phyloP scores from a whole-genome alignment of 2,329 filamentous ascomycete species.

The Sarocladium oryzae region DNA sequence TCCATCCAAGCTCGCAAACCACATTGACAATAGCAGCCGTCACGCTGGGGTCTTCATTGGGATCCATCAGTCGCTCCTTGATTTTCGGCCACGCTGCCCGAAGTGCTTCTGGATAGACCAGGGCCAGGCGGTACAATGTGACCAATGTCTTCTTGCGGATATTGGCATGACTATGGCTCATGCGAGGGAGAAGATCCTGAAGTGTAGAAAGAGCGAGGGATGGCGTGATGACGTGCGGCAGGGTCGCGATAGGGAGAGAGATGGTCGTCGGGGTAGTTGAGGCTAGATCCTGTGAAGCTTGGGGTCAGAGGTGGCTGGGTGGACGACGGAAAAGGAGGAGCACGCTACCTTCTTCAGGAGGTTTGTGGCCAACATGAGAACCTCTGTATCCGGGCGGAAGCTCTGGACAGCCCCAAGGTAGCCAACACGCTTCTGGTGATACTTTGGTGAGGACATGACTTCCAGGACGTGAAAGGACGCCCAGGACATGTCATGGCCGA shows the following conservation, averaged over 20 bases:
- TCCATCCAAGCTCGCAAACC: conserved; percentile 91
- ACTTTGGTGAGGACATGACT: conserved; percentile 96
- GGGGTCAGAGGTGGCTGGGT: neutral
- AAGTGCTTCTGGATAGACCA: conserved; percentile 95
- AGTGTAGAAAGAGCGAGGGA: conserved; percentile 87
- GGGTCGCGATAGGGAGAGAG: conserved; percentile 75
- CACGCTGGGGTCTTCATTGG: conserved; percentile 83
- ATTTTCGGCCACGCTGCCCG: conserved; percentile 95
- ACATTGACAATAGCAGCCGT: conserved; percentile 96
- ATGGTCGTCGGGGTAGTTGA: conserved; percentile 69
- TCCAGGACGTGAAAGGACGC: conserved; percentile 96
- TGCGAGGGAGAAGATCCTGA: conserved; percentile 75
- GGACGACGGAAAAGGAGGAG: neutral
- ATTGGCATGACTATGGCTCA: conserved; percentile 77
- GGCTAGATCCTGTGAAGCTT: conserved; percentile 55
- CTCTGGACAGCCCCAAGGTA: conserved; percentile 95
- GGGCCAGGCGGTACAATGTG: conserved; percentile 82
- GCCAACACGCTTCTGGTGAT: conserved; percentile 89
- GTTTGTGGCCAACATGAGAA: conserved; percentile 96
- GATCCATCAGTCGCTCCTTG: conserved; percentile 87
- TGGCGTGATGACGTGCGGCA: conserved; percentile 93
- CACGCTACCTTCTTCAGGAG: conserved; percentile 75
- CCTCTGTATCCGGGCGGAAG: conserved; percentile 91
- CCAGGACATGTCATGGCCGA: conserved; percentile 99
- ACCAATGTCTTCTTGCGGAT: conserved; percentile 96